phyloP scores from a whole-genome alignment of 495 filamentous ascomycete genomes.

The Penicillium angulare region DNA sequence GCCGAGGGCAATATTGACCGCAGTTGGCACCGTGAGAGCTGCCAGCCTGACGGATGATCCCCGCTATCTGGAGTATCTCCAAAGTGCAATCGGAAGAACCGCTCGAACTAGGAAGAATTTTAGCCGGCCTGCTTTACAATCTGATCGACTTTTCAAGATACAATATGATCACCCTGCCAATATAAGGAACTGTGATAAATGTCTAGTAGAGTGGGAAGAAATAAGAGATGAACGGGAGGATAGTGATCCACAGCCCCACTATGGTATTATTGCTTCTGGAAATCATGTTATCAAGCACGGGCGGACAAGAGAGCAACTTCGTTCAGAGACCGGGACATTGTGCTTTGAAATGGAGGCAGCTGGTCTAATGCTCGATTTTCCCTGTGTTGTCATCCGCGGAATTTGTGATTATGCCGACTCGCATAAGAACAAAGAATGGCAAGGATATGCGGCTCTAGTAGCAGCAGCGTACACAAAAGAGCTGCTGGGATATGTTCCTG shows the following conservation, averaged over 20 bases:
- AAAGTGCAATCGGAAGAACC: constrained; percentile 14
- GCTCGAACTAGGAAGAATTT: constrained; percentile 15
- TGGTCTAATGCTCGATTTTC: constrained; percentile 1
- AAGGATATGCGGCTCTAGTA: constrained; percentile 4
- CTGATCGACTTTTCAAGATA: constrained; percentile 1
- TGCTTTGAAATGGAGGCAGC: constrained; percentile 1
- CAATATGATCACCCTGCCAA: not conserved
- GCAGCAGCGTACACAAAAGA: constrained; percentile 6
- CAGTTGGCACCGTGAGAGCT: constrained; percentile 22
- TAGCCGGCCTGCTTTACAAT: not conserved
- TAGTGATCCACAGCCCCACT: not conserved
- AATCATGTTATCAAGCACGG: not conserved
- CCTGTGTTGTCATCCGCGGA: constrained; percentile 3
- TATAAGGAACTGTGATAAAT: not conserved
- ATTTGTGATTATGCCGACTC: constrained; percentile 4
- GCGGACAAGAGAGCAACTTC: not conserved
- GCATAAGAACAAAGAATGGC: constrained; percentile 2
- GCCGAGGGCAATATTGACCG: constrained; percentile 19
- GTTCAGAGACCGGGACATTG: not conserved
- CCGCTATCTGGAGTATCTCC: constrained; percentile 17
- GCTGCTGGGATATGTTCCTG: constrained; percentile 4
- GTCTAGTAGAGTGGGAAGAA: not conserved
- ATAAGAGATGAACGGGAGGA: not conserved
- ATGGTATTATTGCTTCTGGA: not conserved
- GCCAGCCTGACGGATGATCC: constrained; percentile 9